Evolutionary conservation across 345 rosid species (phyloP).

Genomic region (Lagerstroemia speciosa): DNA sequence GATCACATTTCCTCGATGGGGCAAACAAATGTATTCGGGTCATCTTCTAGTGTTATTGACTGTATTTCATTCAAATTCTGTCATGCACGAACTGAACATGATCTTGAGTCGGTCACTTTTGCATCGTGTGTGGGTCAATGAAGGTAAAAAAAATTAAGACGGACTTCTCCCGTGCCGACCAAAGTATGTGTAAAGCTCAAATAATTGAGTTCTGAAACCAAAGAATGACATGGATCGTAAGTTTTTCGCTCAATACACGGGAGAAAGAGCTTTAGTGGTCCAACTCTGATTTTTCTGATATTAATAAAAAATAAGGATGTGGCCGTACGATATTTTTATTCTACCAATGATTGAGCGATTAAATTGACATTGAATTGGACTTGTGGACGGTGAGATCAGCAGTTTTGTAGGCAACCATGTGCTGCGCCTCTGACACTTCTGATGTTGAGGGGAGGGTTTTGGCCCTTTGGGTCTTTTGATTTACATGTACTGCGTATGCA

Average conservation of each 20-base stretch:
- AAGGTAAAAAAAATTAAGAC: background rate
- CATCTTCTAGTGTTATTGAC: too few species aligned
- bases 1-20: background rate
- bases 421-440: background rate
- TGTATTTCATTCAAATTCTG: too few species aligned
- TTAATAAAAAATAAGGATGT: background rate
- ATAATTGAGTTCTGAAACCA: background rate
- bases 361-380: background rate
- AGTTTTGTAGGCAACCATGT: background rate
- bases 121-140: background rate
- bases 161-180: background rate
- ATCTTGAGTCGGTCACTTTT: too few species aligned
- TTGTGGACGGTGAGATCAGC: background rate
- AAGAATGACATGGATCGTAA: background rate
- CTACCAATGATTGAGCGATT: background rate
- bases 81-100: too few species aligned
- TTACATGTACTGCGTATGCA: background rate
- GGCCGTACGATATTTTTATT: background rate
- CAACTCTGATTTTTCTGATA: too few species aligned
- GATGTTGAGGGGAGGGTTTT: background rate
- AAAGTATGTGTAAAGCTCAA: background rate
- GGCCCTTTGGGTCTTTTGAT: background rate
- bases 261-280: too few species aligned
- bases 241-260: too few species aligned
- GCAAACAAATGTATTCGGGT: background rate